Conservation (phyloP, 1,139 yeast species). For the Kodamaea alishanica region DNA sequence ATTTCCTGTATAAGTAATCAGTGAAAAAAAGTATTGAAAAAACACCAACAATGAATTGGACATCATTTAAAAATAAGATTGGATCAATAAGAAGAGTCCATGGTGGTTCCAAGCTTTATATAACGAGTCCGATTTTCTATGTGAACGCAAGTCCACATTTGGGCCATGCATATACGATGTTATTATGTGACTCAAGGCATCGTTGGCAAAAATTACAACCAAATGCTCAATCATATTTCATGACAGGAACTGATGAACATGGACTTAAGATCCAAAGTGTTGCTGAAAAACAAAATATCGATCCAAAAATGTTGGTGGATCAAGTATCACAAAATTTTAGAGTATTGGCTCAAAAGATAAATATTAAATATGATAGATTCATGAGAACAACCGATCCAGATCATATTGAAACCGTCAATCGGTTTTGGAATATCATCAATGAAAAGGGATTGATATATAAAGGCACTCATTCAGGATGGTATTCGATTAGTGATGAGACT, state of each 20-base stretch:
- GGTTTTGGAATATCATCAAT: conserved; percentile 64
- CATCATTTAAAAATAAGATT: too few species aligned
- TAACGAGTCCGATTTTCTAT: conserved; percentile 93
- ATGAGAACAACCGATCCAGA: conserved; percentile 88
- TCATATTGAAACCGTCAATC: conserved; percentile 61
- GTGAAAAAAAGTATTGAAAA: too few species aligned
- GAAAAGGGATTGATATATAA: conserved; percentile 68
- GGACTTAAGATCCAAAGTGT: conserved; percentile 87
- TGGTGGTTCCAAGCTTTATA: conserved; percentile 33
- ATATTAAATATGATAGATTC: conserved; percentile 67
- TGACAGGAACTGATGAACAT: conserved; percentile 97
- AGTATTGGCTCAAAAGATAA: conserved; percentile 51
- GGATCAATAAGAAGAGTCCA: too few species aligned
- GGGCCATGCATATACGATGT: conserved; percentile 90
- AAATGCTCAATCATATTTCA: conserved; percentile 43
- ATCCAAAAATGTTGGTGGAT: conserved; percentile 73
- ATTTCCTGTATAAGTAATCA: not conserved
- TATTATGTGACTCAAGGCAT: conserved; percentile 71
- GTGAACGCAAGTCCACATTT: conserved; percentile 95
- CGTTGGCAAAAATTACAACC: conserved; percentile 63
- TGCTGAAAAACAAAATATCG: conserved; percentile 46
- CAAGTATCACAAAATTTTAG: conserved; percentile 61
- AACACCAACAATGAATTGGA: too few species aligned
- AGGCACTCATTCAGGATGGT: conserved; percentile 92
- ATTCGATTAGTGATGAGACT: conserved; percentile 90